These are phyloP conservation scores for Citrus sinensis DNA, from an alignment of 345 rosid species.

Conservation along the genomic window DNA sequence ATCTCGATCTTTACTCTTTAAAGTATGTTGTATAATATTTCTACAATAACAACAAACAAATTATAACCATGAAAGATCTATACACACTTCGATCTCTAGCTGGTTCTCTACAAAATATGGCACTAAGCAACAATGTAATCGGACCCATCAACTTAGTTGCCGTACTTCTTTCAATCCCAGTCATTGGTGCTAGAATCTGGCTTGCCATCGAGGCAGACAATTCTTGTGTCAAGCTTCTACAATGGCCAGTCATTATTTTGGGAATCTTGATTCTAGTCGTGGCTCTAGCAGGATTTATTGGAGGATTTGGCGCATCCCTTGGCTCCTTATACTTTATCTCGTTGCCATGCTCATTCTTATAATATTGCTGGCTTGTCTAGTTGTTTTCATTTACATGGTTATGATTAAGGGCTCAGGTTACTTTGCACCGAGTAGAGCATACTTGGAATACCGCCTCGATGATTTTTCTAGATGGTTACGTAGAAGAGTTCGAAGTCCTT, in stretches of 20 bases:
- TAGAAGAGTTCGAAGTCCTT: slow-evolving; percentile 59
- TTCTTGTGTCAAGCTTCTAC: slow-evolving; percentile 77
- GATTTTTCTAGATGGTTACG: slow-evolving; percentile 81
- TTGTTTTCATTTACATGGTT: slow-evolving; percentile 75
- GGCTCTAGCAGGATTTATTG: slow-evolving; percentile 73
- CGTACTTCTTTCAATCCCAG: slow-evolving; percentile 76
- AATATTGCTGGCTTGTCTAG: slow-evolving; percentile 52
- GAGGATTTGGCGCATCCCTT: slow-evolving; percentile 84
- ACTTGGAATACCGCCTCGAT: slow-evolving; percentile 73
- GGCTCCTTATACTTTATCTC: slow-evolving; percentile 71
- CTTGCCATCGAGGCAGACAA: slow-evolving; percentile 69
- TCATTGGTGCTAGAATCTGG: slow-evolving; percentile 94
- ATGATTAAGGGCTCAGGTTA: slow-evolving; percentile 78
- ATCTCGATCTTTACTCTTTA: neutral
- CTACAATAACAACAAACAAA: neutral
- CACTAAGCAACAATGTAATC: slow-evolving; percentile 72
- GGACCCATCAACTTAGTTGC: slow-evolving; percentile 87
- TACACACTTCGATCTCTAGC: neutral
- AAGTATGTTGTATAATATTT: neutral
- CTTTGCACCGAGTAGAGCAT: slow-evolving; percentile 65
- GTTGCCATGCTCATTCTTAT: slow-evolving; percentile 76
- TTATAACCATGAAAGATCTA: neutral
- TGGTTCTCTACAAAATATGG: slow-evolving; percentile 37
- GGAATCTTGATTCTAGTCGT: slow-evolving; percentile 67
- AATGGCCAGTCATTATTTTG: slow-evolving; percentile 85